Base-by-base conservation (phyloP, 305 asterid species). In the Rubia peregrina region DNA sequence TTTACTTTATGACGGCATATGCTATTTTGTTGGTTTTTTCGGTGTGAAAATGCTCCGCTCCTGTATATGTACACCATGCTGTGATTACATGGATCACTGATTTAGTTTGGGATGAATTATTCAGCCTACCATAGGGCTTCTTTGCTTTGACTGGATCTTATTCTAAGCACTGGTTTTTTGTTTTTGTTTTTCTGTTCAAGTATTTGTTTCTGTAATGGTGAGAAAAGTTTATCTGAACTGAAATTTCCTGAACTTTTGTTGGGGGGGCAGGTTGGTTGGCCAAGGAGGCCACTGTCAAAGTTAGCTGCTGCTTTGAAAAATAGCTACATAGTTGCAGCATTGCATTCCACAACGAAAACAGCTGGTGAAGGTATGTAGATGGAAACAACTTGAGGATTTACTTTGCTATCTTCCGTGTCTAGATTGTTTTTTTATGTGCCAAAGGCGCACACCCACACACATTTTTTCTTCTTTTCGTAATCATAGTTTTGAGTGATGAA, bases 231-330 rank as follows among this genome's bases (percentile, higher is more conserved):
- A 2, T 41, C 24, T 13, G 3, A 7, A 43, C 22, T 11, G 7
- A 67, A 67, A 55, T 9, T 69, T 69, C 16, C 16, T 57, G n/a
- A 40, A 33, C 38, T 33, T 24, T 12, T 26, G 11, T 62, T 57
- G 61, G 42, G 48, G 21, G 74, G 73, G 82, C 83, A 95, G 99
- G 99, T 95, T 63, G 98, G 99, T 68, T 91, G 99, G 98, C 99
- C 99, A 56, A 83, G 95, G 75, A 86, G 98, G 81, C 98, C 97
- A 44, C 83, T 90, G 77, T 78, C 95, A 71, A 95, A 95, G 87
- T 85, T 91, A 66, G 95, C 97, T 2, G 85, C 91, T 71, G 99
- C 98, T 71, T 87, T 95, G 68, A 91, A 83, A 81, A 91, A 95
- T 79, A 95, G 97, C 88, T 95, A 91, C 83, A 84, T 91, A 68